A percentile compares a stretch with the other conserved stretches of the same genome.
Conservation (phyloP, 2,329 filamentous ascomycete species). For the Fusarium multiceps region DNA sequence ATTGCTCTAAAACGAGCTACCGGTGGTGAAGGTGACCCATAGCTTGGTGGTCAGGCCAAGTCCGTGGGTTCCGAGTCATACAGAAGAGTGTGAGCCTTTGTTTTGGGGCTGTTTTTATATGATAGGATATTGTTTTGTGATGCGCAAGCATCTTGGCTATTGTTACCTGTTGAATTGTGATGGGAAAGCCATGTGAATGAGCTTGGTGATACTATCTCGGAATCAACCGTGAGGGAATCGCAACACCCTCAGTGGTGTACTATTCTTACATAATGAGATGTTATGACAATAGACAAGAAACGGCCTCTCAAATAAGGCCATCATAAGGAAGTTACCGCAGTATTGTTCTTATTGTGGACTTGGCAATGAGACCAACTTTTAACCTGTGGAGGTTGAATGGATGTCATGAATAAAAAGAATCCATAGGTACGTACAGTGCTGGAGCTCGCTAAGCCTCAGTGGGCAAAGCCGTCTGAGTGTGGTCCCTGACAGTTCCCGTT, state of each 20-base stretch:
- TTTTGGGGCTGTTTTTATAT: neutral
- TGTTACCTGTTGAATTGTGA: neutral
- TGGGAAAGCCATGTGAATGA: neutral
- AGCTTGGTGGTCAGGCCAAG: conserved; percentile 4
- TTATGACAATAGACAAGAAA: too few species aligned
- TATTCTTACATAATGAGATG: neutral
- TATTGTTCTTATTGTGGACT: neutral
- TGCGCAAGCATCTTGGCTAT: neutral
- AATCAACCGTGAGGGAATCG: neutral
- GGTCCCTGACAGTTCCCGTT: conserved; percentile 4
- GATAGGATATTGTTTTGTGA: neutral
- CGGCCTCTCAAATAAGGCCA: rapidly evolving
- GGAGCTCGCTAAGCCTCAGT: conserved; percentile 7
- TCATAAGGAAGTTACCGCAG: too few species aligned
- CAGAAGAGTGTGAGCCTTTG: neutral
- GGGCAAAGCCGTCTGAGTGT: neutral
- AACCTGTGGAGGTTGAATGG: neutral
- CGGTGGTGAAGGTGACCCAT: conserved; percentile 8
- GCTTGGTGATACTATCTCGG: conserved; percentile 13
- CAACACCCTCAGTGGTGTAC: neutral
- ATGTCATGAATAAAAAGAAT: neutral
- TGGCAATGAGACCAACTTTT: neutral
- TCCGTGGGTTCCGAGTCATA: neutral
- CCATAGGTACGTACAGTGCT: neutral
- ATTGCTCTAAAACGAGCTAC: neutral